Conservation (phyloP, 139 green algal genomes). For the Chlorella sp. region DNA sequence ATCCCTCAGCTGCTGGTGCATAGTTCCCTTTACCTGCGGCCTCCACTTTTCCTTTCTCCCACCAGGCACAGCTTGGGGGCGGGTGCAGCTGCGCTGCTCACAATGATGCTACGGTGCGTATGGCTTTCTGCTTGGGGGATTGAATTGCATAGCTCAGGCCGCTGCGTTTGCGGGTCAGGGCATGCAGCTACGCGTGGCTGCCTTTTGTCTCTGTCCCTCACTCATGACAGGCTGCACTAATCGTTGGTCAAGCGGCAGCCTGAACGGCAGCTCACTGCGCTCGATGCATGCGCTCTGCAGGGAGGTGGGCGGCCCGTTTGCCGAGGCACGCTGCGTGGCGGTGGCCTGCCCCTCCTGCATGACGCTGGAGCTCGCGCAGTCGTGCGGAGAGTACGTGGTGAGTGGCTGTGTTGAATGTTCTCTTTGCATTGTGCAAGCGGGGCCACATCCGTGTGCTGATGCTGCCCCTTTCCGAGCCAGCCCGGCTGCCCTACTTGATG, state of each 20-base stretch:
- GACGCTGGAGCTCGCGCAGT: slow-evolving; percentile 81
- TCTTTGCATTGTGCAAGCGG: neutral
- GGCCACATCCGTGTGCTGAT: too few species aligned
- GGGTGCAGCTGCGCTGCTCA: slow-evolving; percentile 86
- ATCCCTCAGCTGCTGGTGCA: too few species aligned
- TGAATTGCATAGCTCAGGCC: too few species aligned
- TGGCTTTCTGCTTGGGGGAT: too few species aligned
- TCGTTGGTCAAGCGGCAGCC: too few species aligned
- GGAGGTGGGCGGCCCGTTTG: slow-evolving; percentile 45
- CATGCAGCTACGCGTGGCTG: neutral
- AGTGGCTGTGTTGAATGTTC: neutral
- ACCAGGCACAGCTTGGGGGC: slow-evolving; percentile 87
- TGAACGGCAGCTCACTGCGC: too few species aligned
- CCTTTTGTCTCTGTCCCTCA: neutral
- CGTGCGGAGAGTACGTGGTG: slow-evolving; percentile 73
- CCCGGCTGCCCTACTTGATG: too few species aligned
- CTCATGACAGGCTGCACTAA: neutral
- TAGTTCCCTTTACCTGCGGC: too few species aligned
- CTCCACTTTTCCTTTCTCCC: too few species aligned
- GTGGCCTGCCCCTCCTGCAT: slow-evolving; percentile 88
- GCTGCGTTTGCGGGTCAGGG: neutral
- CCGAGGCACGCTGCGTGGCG: slow-evolving; percentile 65
- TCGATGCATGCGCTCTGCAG: neutral
- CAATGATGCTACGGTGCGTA: slow-evolving; percentile 78
- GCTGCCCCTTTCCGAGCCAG: too few species aligned